Percentiles rank a stretch among this genome's conserved stretches.
Conservation (phyloP, 768 basidiomycete genomes). For the Hortiboletus campestris region DNA sequence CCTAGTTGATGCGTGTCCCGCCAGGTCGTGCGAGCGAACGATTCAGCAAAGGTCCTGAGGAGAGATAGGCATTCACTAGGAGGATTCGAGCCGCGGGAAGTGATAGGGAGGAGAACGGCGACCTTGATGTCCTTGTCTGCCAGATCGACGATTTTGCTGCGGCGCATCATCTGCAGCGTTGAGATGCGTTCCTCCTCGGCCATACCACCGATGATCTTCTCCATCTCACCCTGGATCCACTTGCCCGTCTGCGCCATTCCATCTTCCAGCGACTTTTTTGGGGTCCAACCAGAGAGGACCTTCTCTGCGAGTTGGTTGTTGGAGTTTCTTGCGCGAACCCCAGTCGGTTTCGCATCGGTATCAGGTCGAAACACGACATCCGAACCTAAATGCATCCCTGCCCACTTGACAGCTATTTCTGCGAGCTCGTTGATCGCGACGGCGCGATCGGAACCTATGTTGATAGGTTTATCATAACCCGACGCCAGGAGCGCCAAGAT, state of each 20-base stretch:
- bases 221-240: slow-evolving; percentile 49
- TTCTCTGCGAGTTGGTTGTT: slow-evolving; percentile 40
- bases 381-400: slow-evolving; percentile 26
- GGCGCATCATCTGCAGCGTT: slow-evolving; percentile 24
- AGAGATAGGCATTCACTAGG: slow-evolving; percentile 41
- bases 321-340: slow-evolving; percentile 52
- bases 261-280: slow-evolving; percentile 38
- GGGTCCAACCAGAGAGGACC: slow-evolving; percentile 42
- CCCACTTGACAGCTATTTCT: slow-evolving; percentile 35
- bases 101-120: slow-evolving; percentile 57
- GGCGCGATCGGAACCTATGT: slow-evolving; percentile 50
- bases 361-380: slow-evolving; percentile 31
- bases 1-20: slow-evolving; percentile 37
- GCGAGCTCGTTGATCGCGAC: slow-evolving; percentile 45
- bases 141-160: slow-evolving; percentile 42
- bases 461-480: slow-evolving; percentile 37
- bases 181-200: slow-evolving; percentile 7
- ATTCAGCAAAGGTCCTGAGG: slow-evolving; percentile 42
- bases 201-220: slow-evolving; percentile 11
- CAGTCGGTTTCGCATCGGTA: slow-evolving; percentile 35
- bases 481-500: slow-evolving; percentile 44
- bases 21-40: slow-evolving; percentile 46
- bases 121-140: slow-evolving; percentile 36
- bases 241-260: slow-evolving; percentile 46
- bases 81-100: slow-evolving; percentile 42